Conservation (phyloP, 2,329 filamentous ascomycete species). For the Hyphodiscus sp. region DNA sequence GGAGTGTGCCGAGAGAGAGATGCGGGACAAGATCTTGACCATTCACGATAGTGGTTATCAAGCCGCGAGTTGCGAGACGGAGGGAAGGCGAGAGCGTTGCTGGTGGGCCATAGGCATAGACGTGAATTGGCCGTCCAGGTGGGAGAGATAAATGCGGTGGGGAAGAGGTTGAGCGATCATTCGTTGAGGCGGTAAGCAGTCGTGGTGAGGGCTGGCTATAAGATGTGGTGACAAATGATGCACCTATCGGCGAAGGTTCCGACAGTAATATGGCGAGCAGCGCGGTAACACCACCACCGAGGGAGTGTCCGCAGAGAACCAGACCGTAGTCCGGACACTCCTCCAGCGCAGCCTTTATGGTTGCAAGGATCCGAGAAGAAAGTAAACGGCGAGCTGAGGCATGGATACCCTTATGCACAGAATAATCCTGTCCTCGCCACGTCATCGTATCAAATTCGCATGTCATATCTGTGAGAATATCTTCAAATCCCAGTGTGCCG, state of each 20-base stretch:
- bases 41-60: slow-evolving; percentile 70
- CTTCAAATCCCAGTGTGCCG: slow-evolving; percentile 50
- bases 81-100: slow-evolving; percentile 66
- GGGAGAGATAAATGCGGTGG: slow-evolving; percentile 47
- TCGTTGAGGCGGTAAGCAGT: slow-evolving; percentile 57
- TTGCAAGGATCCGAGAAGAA: slow-evolving; percentile 44
- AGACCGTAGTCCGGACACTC: slow-evolving; percentile 49
- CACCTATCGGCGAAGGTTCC: slow-evolving; percentile 37
- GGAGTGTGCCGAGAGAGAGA: slow-evolving; percentile 65
- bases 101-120: slow-evolving; percentile 72
- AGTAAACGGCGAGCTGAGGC: slow-evolving; percentile 46
- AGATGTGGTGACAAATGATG: slow-evolving; percentile 51
- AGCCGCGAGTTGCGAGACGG: slow-evolving; percentile 61
- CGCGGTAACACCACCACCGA: slow-evolving; percentile 49
- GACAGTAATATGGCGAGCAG: slow-evolving; percentile 48
- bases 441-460: slow-evolving; percentile 46
- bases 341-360: slow-evolving; percentile 44
- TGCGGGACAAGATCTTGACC: slow-evolving; percentile 68
- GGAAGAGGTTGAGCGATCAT: slow-evolving; percentile 15
- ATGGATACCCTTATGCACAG: slow-evolving; percentile 51
- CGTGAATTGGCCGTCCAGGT: slow-evolving; percentile 64
- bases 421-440: slow-evolving; percentile 44
- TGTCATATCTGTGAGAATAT: slow-evolving; percentile 51
- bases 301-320: slow-evolving; percentile 48
- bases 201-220: slow-evolving; percentile 63